Evolutionary conservation across 495 filamentous ascomycete species (phyloP).

Genomic region (Penicillium argentinense): DNA sequence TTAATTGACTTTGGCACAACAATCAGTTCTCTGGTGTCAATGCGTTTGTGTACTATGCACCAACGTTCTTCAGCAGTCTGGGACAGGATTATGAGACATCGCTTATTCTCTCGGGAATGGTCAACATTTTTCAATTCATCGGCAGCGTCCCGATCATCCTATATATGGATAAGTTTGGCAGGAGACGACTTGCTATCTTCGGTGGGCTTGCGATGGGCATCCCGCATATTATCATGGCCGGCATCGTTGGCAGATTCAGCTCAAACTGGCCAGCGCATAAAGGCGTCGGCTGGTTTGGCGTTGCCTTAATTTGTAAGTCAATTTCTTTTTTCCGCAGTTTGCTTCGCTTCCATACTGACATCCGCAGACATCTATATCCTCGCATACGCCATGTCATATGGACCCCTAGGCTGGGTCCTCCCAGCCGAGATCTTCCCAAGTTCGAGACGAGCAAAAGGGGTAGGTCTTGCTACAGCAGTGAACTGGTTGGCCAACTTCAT

Average conservation of each 20-base stretch:
- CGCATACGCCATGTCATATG: slow-evolving; percentile 17
- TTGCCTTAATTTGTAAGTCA: slow-evolving; percentile 17
- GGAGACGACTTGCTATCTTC: slow-evolving; percentile 19
- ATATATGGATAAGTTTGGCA: slow-evolving; percentile 21
- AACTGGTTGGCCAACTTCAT: slow-evolving; percentile 9
- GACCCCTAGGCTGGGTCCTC: slow-evolving; percentile 20
- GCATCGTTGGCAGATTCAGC: slow-evolving; percentile 13
- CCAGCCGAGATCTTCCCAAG: slow-evolving; percentile 25
- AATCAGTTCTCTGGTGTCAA: slow-evolving; percentile 33
- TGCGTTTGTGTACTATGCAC: slow-evolving; percentile 34
- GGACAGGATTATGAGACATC: slow-evolving; percentile 22
- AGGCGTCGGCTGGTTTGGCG: slow-evolving; percentile 21
- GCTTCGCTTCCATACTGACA: not conserved
- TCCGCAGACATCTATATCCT: slow-evolving; percentile 14
- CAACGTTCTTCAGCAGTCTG: slow-evolving; percentile 24
- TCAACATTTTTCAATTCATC: slow-evolving; percentile 27
- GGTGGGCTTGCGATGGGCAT: slow-evolving; percentile 20
- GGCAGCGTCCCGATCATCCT: slow-evolving; percentile 13
- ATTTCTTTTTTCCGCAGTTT: not conserved
- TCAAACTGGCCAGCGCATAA: slow-evolving; percentile 18
- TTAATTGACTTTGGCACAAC: too few species aligned
- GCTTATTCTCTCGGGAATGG: slow-evolving; percentile 27
- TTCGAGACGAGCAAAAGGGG: slow-evolving; percentile 21
- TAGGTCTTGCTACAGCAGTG: slow-evolving; percentile 16
- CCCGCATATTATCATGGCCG: slow-evolving; percentile 24